phyloP scores from a whole-genome alignment of 768 basidiomycete species.

The Agaricus blazei region DNA sequence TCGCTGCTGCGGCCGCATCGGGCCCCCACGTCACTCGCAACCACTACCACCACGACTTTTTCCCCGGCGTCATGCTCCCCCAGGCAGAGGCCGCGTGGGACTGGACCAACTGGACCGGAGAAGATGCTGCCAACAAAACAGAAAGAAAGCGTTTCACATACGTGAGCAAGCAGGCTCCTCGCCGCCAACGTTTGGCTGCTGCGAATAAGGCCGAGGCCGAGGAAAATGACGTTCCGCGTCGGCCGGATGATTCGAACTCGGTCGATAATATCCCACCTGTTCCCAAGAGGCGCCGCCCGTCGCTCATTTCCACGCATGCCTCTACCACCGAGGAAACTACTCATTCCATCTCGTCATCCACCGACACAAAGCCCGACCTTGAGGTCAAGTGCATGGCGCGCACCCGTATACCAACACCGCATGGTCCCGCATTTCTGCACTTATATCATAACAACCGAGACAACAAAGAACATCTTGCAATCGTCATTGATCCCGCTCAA shows the following conservation, averaged over 20 bases:
- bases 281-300: constrained; percentile 36
- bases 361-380: constrained; percentile 18
- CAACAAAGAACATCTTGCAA: constrained; percentile 91
- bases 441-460: constrained; percentile 93
- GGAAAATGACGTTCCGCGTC: constrained; percentile 43
- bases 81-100: constrained; percentile 50
- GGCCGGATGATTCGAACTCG: constrained; percentile 31
- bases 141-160: constrained; percentile 51
- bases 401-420: constrained; percentile 94
- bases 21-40: constrained; percentile 79
- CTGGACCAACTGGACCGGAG: constrained; percentile 51
- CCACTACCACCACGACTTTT: constrained; percentile 81
- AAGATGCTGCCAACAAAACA: constrained; percentile 30
- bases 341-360: constrained; percentile 17
- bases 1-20: constrained; percentile 71
- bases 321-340: constrained; percentile 15
- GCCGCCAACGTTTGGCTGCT: constrained; percentile 50
- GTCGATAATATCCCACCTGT: constrained; percentile 34
- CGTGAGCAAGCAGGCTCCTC: constrained; percentile 72
- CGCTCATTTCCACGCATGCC: constrained; percentile 19
- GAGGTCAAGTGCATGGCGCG: constrained; percentile 93
- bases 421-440: constrained; percentile 90
- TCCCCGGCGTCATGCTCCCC: constrained; percentile 51
- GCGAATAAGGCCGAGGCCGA: constrained; percentile 34
- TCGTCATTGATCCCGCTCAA: constrained; percentile 91